Evolutionary conservation across 139 green algal genomes (phyloP), one percentile per base, ranked within the genome.

Genomic region (Marvania coccoides): DNA sequence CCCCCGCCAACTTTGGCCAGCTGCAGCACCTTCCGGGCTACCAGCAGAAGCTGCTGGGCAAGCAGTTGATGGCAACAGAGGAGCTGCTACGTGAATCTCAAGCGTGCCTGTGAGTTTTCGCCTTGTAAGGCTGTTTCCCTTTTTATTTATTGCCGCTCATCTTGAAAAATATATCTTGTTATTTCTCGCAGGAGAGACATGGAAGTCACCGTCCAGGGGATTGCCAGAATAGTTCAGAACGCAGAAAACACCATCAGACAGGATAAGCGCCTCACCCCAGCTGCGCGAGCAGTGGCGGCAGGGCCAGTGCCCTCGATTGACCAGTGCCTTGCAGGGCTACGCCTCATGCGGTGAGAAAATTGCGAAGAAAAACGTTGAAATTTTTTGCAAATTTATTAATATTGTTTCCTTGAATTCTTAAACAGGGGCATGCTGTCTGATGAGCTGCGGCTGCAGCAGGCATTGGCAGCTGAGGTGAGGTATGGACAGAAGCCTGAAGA

Each of bases 381-480:
- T 51, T 51, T 19, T 51, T 51, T 28, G 42, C 19, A 51, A 51
- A 51, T 51, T 28, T 51, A 51, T 19, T 51, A 51, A 51, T 51
- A 51, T 28, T 51, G 42, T 51, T 51, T 51, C 19, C 15, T 51
- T 53, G 29, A 26, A 24, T 53, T 6, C 6, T 23, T 14, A 0
- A 34, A 42, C 67, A 74, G 67, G 23, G 55, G 42, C 4, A 74
- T 74, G 67, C 46, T 62, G 23, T 28, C 39, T 3, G 58, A 70
- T 2, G 67, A 74, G 46, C 40, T 74, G 23, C 31, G 33, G 54
- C 15, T 74, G 5, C 58, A 74, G 33, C 2, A 45, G 12, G 58
- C 45, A 0, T 19, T 74, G 14, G 42, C 31, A 8, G 31, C 10
- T 2, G 60, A 75, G 31, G 45, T 75, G 42, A 45, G 56, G 8